phyloP scores from a whole-genome alignment of 23 red algal genomes.

The Gracilariopsis chorda region DNA sequence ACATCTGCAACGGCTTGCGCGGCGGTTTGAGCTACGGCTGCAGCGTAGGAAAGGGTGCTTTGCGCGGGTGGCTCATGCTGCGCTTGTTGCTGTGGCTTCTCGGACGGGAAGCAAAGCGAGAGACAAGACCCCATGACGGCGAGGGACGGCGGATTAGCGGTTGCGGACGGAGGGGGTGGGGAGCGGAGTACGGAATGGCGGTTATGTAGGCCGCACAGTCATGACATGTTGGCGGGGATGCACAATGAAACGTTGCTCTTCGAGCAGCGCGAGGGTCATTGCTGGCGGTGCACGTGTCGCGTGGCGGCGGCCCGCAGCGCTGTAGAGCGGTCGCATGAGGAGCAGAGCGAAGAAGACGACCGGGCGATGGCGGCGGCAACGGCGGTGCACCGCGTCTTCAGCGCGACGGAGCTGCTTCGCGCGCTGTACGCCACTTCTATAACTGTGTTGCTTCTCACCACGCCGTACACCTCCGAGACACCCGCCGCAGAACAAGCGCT shows the following conservation, averaged over 20 bases:
- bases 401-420: not conserved
- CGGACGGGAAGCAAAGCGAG: not conserved
- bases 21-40: not conserved
- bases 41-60: not conserved
- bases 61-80: too few species aligned
- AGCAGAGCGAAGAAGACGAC: not conserved
- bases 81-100: not conserved
- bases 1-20: not conserved
- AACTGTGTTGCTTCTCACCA: conserved; percentile 5
- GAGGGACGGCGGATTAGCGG: too few species aligned
- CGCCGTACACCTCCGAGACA: not conserved
- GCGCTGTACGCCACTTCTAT: not conserved
- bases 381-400: not conserved
- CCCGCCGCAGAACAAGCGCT: not conserved
- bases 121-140: conserved; percentile 14
- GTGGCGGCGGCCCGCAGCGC: not conserved
- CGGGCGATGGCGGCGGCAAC: not conserved
- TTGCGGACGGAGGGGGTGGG: not conserved
- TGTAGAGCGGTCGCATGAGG: not conserved
- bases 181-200: too few species aligned
- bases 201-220: too few species aligned
- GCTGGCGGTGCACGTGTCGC: not conserved
- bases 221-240: too few species aligned
- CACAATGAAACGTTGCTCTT: too few species aligned
- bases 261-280: too few species aligned